Evolutionary conservation across 305 asterid genomes (phyloP).

Genomic region (Withania somnifera): DNA sequence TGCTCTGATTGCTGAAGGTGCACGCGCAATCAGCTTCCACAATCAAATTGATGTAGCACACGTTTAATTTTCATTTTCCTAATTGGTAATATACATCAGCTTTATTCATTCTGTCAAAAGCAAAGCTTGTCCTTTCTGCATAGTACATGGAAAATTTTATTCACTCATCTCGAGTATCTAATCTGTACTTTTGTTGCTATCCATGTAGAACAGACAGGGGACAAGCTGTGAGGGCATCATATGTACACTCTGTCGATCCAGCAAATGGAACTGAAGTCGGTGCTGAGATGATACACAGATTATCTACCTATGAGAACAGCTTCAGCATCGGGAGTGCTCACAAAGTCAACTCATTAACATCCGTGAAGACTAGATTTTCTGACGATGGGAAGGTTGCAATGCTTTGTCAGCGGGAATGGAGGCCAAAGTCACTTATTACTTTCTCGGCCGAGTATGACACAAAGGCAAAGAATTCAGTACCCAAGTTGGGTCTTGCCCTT

Average conservation of each 20-base stretch:
- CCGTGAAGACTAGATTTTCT: slow-evolving; percentile 56
- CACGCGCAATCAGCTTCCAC: neutral
- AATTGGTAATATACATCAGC: neutral
- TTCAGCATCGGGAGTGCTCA: slow-evolving; percentile 62
- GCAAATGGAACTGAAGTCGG: slow-evolving; percentile 65
- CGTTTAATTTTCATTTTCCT: neutral
- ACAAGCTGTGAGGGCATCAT: slow-evolving; percentile 73
- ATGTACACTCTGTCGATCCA: slow-evolving; percentile 44
- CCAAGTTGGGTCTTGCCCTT: slow-evolving; percentile 61
- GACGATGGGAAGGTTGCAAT: slow-evolving; percentile 58
- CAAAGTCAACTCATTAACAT: slow-evolving; percentile 42
- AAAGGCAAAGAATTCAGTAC: slow-evolving; percentile 31
- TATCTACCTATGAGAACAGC: slow-evolving; percentile 47
- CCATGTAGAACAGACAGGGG: slow-evolving; percentile 61
- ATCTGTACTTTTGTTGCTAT: neutral
- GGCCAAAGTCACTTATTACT: slow-evolving; percentile 65
- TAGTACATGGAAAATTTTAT: neutral
- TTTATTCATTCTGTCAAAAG: neutral
- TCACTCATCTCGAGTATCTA: neutral
- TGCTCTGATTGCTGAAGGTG: neutral
- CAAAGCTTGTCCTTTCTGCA: neutral
- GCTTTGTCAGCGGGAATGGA: slow-evolving; percentile 67
- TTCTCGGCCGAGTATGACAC: slow-evolving; percentile 74
- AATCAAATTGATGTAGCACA: neutral
- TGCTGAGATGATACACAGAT: slow-evolving; percentile 73